Base-by-base conservation (phyloP, 2,329 filamentous ascomycete genomes). In the Botrytis medusae region DNA sequence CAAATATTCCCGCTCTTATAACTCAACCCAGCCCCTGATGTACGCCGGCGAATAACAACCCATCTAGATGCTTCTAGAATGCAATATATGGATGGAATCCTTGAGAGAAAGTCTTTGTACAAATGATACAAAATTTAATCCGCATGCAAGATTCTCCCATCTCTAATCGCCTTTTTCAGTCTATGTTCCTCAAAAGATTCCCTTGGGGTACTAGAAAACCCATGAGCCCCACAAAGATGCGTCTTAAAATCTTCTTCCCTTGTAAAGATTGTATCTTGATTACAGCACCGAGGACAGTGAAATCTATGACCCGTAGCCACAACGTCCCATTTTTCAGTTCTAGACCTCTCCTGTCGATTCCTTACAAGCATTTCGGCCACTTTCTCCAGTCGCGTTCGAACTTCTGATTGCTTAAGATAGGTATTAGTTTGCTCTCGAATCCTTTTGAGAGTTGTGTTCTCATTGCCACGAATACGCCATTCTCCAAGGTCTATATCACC, bases 331-430 rank as follows among this genome's bases (percentile, higher is more conserved):
- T 18, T 57, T 6, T 6, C 2, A 57, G 65, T 68, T 37, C 37
- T 57, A 12, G 65, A 42, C 34, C 65, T 68, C 48, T 57, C 34
- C 32, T 57, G 48, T 42, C 65, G 65, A 68, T 57, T 68, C 9
- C 14, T 57, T 34, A 68, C 65, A n/a, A 68, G 34, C 5, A 57
- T 42, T 25, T 3, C 32, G 18, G 65, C 65, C 14, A 57, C 16
- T 22, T 25, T 14, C n/a, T 68, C 16, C 48, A 68, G 42, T 22
- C 16, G 9, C 42, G 7, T 25, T 42, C 18, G 34, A 25, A 68
- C 65, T 18, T 57, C 25, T 8, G 48, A 5, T 57, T 42, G 64
- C 2, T 42, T 8, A 10, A 68, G 64, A 22, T 68, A 68, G 25
- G 16, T 18, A 22, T 1, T 4, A 5, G 64, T 68, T 20, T 57